Conservation (phyloP, 495 filamentous ascomycete genomes). For the Umbilicaria muhlenbergii region DNA sequence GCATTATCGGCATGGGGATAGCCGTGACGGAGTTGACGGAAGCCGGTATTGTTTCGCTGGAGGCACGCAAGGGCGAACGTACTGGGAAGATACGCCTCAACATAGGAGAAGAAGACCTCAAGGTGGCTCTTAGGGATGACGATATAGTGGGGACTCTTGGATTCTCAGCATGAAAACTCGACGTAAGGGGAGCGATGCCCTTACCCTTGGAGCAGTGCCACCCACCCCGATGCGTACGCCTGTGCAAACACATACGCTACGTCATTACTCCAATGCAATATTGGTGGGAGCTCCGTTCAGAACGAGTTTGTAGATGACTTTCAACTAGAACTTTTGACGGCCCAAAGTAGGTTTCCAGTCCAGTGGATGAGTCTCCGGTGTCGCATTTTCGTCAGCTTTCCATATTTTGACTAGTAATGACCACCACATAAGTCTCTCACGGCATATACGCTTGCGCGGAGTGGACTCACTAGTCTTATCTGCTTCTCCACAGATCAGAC, state of each 20-base stretch:
- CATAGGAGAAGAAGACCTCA: conserved; percentile 80
- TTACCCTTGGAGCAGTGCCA: too few relatives aligned
- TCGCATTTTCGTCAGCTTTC: conserved; percentile 81
- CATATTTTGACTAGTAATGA: conserved; percentile 60
- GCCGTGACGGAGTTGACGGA: conserved; percentile 73
- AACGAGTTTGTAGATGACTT: too few relatives aligned
- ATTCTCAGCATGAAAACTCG: too few relatives aligned
- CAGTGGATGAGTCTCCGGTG: conserved; percentile 78
- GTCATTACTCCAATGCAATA: too few relatives aligned
- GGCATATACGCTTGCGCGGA: too few relatives aligned
- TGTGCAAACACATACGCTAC: too few relatives aligned
- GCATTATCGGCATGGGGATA: conserved; percentile 49
- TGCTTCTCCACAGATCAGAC: conserved; percentile 85
- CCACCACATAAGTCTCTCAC: conserved; percentile 11
- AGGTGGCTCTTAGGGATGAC: conserved; percentile 76
- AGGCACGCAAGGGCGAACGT: conserved; percentile 61
- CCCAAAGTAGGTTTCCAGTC: conserved; percentile 84
- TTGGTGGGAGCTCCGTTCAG: too few relatives aligned
- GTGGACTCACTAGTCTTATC: conserved; percentile 54
- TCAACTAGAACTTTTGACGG: conserved; percentile 44
- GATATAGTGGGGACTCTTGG: conserved; percentile 64
- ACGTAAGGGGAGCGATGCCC: too few relatives aligned
- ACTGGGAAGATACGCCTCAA: conserved; percentile 74
- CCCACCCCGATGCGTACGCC: too few relatives aligned
- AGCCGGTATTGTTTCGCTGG: conserved; percentile 72